A percentile compares a stretch with the other conserved stretches of the same genome.
Evolutionary conservation across 2,329 filamentous ascomycete genomes (phyloP).

Genomic region (Pochonia chlamydosporia): DNA sequence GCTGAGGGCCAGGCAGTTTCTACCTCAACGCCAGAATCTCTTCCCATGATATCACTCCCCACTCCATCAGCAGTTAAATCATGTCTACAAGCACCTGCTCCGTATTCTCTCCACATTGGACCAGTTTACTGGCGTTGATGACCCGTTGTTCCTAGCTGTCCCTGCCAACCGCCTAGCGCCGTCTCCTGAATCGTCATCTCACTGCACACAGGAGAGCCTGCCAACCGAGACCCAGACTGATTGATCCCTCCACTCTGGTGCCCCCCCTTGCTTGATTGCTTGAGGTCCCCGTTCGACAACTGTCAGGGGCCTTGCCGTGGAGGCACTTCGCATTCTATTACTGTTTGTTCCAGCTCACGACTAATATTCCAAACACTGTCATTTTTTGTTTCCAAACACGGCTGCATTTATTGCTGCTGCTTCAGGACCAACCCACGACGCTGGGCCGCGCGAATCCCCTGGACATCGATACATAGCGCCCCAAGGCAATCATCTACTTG

Average conservation of each 20-base stretch:
- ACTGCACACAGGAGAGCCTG: no score
- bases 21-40: neutral
- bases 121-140: neutral
- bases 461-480: neutral
- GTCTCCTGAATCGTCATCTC: conserved; percentile 1
- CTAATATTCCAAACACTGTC: neutral
- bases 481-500: neutral
- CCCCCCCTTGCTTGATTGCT: neutral
- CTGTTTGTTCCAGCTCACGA: neutral
- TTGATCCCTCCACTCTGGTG: neutral
- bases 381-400: conserved; percentile 1
- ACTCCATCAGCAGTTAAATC: neutral
- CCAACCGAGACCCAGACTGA: neutral
- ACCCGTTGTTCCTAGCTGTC: no score
- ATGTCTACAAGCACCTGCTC: neutral
- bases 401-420: neutral
- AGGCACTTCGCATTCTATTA: conserved; percentile 4
- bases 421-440: neutral
- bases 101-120: neutral
- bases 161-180: neutral
- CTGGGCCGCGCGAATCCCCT: neutral
- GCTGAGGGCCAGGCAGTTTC: neutral
- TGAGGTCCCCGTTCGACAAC: neutral
- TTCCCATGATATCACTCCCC: neutral
- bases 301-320: conserved; percentile 7